Evolutionary conservation across 352 stramenopile genomes (phyloP).

Genomic region (Pythium chondricola): DNA sequence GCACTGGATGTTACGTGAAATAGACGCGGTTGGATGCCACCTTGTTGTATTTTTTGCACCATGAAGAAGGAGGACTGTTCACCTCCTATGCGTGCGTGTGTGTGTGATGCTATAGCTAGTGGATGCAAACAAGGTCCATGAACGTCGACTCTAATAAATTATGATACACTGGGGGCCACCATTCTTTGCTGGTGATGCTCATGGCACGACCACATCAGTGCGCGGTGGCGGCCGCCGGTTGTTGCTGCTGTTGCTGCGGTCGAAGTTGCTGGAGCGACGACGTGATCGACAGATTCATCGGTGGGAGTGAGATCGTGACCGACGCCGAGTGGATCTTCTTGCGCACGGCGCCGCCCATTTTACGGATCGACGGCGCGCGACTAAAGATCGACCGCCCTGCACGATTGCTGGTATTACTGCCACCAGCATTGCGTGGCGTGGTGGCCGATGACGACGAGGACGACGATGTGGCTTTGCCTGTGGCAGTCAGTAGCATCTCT

Average conservation of each 20-base stretch:
- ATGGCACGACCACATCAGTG: no score
- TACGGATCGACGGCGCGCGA: conserved; percentile 52
- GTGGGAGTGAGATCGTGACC: conserved; percentile 67
- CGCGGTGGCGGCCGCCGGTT: background rate
- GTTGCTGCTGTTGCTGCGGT: conserved; percentile 12
- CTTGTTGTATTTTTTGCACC: no score
- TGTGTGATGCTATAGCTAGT: background rate
- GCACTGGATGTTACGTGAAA: no score
- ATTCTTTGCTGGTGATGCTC: no score
- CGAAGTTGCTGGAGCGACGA: conserved; percentile 47
- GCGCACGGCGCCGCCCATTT: conserved; percentile 47
- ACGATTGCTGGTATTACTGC: conserved; percentile 11
- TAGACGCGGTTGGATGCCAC: no score
- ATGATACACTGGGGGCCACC: no score
- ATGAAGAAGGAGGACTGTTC: no score
- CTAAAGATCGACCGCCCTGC: conserved; percentile 34
- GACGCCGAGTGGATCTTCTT: conserved; percentile 62
- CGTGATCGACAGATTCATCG: conserved; percentile 59
- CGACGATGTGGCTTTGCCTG: background rate
- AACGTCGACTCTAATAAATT: no score
- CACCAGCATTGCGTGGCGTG: no score
- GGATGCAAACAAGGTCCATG: background rate
- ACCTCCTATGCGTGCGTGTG: background rate
- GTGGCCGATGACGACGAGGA: conserved; percentile 1
- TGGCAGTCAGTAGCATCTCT: background rate